Base-by-base conservation (phyloP, 495 filamentous ascomycete species). In the Aspergillus nanangensis region DNA sequence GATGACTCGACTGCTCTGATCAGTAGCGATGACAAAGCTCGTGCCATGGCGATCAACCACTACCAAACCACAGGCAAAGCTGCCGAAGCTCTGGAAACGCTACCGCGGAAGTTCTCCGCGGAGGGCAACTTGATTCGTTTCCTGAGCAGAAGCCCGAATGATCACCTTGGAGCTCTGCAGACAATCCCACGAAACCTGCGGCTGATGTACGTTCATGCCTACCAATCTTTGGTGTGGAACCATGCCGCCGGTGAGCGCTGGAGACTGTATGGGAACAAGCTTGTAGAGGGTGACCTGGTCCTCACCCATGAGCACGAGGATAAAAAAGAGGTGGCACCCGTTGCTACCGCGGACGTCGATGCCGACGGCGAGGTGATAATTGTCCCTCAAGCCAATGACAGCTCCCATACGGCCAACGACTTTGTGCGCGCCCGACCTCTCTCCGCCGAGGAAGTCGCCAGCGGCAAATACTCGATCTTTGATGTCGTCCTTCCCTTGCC, bases 151-250 rank as follows among this genome's bases (percentile, higher is more conserved):
- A 62, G 51, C 20, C 55, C 51, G 19, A 71, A 61, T 20, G 91
- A 98, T 65, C 90, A 78, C 55, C 72, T 86, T 38, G 90, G 89
- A 10, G 90, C 92, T 0, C 60, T 98, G 41, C 76, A 82, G 58
- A 72, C 72, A 22, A 88, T 97, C 45, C 83, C 79, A 7, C 77
- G 90, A 2, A 84, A 85, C 29, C 74, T 96, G 65, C 81, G 87
- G 13, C 75, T 88, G 27, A 96, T 97, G 87, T 98, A 98, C 53
- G 83, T 94, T 10, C 93, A 98, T 54, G 93, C 94, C 21, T 96
- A 95, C 66, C 93, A 98, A 60, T 91, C 86, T 4, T 75, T 90
- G 8, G 84, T 98, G 8, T 98, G 91, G 91, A 98, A 98, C 67
- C 70, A 75, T 45, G 88, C 82, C 19, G 89, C 78, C 11, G 83